Percentiles rank a stretch among this genome's conserved stretches.
Evolutionary conservation across 345 rosid genomes (phyloP).

Genomic region (Populus davidiana): DNA sequence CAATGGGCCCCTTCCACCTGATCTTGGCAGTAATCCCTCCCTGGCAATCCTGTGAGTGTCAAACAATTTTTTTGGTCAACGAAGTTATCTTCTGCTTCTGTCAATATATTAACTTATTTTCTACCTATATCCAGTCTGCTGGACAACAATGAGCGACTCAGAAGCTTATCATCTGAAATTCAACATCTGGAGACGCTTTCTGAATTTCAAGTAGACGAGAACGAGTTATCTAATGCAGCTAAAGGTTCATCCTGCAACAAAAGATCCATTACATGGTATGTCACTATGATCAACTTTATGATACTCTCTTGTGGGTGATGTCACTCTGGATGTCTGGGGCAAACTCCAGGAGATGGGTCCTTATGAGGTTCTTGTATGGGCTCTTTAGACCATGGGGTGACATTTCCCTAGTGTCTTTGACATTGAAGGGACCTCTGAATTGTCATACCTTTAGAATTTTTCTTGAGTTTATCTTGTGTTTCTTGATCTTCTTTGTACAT

Average conservation of each 20-base stretch:
- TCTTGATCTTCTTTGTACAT: not conserved
- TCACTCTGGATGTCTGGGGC: not conserved
- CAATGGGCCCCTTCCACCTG: conserved; percentile 49
- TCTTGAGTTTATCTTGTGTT: not conserved
- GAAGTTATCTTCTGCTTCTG: not conserved
- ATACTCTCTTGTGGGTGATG: not conserved
- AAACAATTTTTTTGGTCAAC: not conserved
- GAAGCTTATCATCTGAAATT: conserved; percentile 34
- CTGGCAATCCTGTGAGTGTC: conserved; percentile 50
- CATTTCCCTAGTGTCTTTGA: not conserved
- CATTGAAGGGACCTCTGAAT: not conserved
- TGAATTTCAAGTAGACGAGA: conserved; percentile 43
- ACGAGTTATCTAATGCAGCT: conserved; percentile 23
- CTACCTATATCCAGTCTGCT: conserved; percentile 36
- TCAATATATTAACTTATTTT: not conserved
- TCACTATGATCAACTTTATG: not conserved
- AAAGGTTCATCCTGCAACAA: conserved; percentile 20
- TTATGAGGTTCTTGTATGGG: not conserved
- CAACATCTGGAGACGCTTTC: conserved; percentile 38
- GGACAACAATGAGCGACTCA: conserved; percentile 49
- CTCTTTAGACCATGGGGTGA: not conserved
- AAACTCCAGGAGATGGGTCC: not conserved
- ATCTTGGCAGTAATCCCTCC: conserved; percentile 35
- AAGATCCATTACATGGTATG: conserved; percentile 23
- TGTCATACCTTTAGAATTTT: not conserved